Evolutionary conservation across 148 eudicot species (phyloP).

Genomic region (Rhododendron williamsianum): DNA sequence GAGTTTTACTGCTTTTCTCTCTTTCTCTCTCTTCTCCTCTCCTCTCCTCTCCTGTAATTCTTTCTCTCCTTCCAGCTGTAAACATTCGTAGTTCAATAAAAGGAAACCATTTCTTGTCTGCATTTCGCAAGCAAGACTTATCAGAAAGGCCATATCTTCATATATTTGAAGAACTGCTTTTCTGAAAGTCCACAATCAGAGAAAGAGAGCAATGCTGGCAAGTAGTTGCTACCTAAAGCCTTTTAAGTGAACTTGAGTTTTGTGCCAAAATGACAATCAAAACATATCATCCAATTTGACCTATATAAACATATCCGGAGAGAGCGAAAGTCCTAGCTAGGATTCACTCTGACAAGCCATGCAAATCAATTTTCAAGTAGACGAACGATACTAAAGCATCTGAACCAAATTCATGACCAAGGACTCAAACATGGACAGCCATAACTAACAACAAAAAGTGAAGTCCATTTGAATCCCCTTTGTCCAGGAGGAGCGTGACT

Average conservation of each 20-base stretch:
- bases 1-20: too few relatives aligned
- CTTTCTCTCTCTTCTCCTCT: too few relatives aligned
- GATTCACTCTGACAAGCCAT: neutral
- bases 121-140: too few relatives aligned
- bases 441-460: neutral
- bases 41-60: too few relatives aligned
- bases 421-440: neutral
- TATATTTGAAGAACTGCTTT: neutral
- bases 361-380: neutral
- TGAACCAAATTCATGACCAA: neutral
- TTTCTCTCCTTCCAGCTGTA: too few relatives aligned
- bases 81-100: too few relatives aligned
- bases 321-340: neutral
- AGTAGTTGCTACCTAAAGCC: too few relatives aligned
- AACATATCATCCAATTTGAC: neutral
- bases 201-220: neutral
- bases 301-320: neutral
- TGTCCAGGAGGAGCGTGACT: slow-evolving; percentile 5
- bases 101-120: too few relatives aligned
- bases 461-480: neutral
- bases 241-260: too few relatives aligned
- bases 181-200: neutral
- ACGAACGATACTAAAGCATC: neutral
- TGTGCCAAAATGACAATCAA: neutral
- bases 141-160: neutral